Percentiles rank a stretch among this genome's conserved stretches.
Evolutionary conservation across 306 rosid species (phyloP).

Genomic region (Trifolium dubium): DNA sequence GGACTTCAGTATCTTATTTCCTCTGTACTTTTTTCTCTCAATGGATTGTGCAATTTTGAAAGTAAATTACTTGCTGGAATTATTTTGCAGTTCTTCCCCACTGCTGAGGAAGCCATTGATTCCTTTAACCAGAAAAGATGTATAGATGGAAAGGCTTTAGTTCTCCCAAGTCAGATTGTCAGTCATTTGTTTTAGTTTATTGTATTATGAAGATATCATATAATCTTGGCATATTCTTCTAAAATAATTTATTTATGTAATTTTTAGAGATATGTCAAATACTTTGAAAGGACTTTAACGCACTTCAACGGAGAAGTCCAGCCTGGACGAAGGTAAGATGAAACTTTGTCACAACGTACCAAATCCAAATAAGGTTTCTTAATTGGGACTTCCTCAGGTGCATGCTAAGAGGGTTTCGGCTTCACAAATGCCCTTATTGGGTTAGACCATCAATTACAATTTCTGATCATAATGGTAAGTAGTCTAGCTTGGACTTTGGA

Average conservation of each 20-base stretch:
- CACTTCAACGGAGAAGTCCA: conserved; percentile 72
- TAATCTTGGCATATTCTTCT: conserved; percentile 41
- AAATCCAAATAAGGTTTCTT: conserved; percentile 36
- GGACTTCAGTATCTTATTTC: not conserved
- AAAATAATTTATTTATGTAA: conserved; percentile 40
- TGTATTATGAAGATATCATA: conserved; percentile 18
- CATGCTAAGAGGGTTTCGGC: conserved; percentile 93
- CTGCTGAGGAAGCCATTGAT: conserved; percentile 79
- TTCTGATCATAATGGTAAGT: conserved; percentile 79
- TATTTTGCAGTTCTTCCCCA: conserved; percentile 77
- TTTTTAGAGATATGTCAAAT: conserved; percentile 84
- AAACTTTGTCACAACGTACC: conserved; percentile 22
- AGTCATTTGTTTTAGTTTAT: conserved; percentile 48
- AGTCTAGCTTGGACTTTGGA: conserved; percentile 26
- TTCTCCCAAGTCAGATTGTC: conserved; percentile 94
- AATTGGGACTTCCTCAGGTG: conserved; percentile 65
- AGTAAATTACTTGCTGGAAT: conserved; percentile 29
- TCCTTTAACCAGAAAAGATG: conserved; percentile 92
- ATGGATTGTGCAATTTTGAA: conserved; percentile 26
- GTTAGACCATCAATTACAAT: conserved; percentile 82
- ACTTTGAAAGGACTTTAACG: conserved; percentile 70
- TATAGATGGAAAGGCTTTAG: conserved; percentile 86
- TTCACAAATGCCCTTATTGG: conserved; percentile 93
- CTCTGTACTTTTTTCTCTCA: not conserved
- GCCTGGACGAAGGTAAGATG: conserved; percentile 77